phyloP scores from a whole-genome alignment of 31 red algal species.

The Bonnemaisonia californica region DNA sequence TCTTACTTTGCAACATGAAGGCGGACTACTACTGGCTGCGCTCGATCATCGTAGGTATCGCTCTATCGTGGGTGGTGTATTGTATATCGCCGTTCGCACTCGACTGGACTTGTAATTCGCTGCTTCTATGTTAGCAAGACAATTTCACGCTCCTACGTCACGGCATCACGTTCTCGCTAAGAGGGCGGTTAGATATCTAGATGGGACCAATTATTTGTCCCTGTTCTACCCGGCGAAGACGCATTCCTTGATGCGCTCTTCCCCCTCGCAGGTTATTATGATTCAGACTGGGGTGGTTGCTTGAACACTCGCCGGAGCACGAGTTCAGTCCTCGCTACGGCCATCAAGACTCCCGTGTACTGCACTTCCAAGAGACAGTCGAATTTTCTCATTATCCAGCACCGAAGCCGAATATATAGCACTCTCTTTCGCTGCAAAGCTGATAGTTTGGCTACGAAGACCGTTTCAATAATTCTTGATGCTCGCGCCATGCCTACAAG shows the following conservation, averaged over 20 bases:
- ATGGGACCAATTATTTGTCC: not conserved
- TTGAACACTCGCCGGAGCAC: slow-evolving; percentile 6
- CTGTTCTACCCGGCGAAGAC: no score
- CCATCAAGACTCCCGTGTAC: not conserved
- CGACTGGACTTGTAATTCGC: not conserved
- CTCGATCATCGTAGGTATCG: not conserved
- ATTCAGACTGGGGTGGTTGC: slow-evolving; percentile 8
- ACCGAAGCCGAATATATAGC: slow-evolving; percentile 14
- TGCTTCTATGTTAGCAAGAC: not conserved
- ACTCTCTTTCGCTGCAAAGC: not conserved
- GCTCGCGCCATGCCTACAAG: not conserved
- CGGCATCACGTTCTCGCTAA: not conserved
- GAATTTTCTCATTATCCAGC: not conserved
- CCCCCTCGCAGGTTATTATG: not conserved
- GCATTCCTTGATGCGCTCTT: no score
- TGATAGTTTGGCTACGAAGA: not conserved
- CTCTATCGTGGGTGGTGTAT: not conserved
- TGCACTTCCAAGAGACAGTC: not conserved
- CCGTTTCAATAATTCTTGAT: not conserved
- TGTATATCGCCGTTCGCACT: not conserved
- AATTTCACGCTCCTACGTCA: not conserved
- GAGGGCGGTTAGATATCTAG: not conserved
- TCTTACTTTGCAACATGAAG: not conserved
- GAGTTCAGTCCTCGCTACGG: not conserved
- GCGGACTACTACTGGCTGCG: not conserved